Percentiles rank a stretch among this genome's conserved stretches.
Evolutionary conservation across 208 protist genomes (phyloP).

Genomic region (Tritrichomonas foetus): DNA sequence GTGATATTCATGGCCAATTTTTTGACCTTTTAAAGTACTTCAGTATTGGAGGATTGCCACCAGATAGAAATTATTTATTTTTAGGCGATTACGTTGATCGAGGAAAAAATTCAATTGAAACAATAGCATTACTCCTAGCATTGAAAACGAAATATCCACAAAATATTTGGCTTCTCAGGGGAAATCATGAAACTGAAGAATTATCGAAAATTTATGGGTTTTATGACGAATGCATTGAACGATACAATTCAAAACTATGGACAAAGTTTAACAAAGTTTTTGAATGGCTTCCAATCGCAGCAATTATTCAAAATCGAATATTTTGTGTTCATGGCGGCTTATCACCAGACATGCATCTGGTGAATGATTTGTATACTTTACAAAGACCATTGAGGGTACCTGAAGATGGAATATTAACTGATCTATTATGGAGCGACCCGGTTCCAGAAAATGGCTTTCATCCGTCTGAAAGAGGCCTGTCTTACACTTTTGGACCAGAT

Average conservation of each 20-base stretch:
- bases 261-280: not conserved
- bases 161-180: slow-evolving; percentile 48
- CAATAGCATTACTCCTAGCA: slow-evolving; percentile 43
- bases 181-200: slow-evolving; percentile 54
- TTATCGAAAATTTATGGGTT: slow-evolving; percentile 48
- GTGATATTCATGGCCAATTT: not conserved
- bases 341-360: not conserved
- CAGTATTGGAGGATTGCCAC: not conserved
- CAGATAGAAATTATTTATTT: not conserved
- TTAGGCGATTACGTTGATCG: slow-evolving; percentile 56
- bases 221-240: slow-evolving; percentile 23
- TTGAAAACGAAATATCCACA: slow-evolving; percentile 50
- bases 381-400: not conserved
- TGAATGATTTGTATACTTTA: slow-evolving; percentile 70
- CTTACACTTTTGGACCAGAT: slow-evolving; percentile 54
- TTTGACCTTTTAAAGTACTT: not conserved
- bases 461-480: slow-evolving; percentile 46
- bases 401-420: not conserved
- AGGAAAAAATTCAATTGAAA: slow-evolving; percentile 47
- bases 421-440: slow-evolving; percentile 30
- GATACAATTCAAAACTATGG: not conserved
- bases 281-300: not conserved
- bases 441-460: slow-evolving; percentile 25
- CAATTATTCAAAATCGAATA: not conserved
- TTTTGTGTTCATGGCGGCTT: slow-evolving; percentile 33